Conservation (phyloP, 306 rosid genomes). For the Prunus mume region DNA sequence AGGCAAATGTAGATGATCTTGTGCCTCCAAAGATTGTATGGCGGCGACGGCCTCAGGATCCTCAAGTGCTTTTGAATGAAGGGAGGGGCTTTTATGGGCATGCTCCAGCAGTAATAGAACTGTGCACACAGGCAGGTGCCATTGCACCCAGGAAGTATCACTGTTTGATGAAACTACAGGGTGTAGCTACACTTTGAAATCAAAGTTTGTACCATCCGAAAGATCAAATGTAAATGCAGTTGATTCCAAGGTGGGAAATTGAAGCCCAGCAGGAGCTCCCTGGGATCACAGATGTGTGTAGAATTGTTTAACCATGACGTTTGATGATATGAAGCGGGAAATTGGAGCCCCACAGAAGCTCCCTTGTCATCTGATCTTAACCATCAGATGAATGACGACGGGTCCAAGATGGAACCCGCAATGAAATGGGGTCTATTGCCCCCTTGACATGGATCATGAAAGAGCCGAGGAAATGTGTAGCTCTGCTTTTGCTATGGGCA, state of each 20-base stretch:
- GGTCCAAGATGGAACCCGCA: slow-evolving; percentile 53
- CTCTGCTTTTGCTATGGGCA: neutral
- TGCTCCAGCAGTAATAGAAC: slow-evolving; percentile 72
- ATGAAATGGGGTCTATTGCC: neutral
- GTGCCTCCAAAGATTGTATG: slow-evolving; percentile 79
- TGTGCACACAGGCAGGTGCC: slow-evolving; percentile 68
- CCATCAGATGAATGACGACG: slow-evolving; percentile 23
- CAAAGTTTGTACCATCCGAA: slow-evolving; percentile 8
- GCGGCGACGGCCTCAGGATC: slow-evolving; percentile 74
- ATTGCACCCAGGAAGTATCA: slow-evolving; percentile 59
- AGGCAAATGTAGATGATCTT: slow-evolving; percentile 67
- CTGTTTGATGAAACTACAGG: slow-evolving; percentile 70
- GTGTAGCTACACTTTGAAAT: slow-evolving; percentile 43
- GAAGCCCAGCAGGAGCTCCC: neutral
- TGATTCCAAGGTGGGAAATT: neutral
- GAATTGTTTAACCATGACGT: slow-evolving; percentile 21
- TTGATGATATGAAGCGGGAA: slow-evolving; percentile 43
- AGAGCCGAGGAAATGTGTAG: neutral
- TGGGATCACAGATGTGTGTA: neutral
- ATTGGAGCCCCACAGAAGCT: slow-evolving; percentile 47
- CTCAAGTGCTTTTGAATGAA: slow-evolving; percentile 65
- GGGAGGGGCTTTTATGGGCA: slow-evolving; percentile 70
- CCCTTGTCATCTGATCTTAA: slow-evolving; percentile 46
- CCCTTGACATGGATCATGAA: neutral
- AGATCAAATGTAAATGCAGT: neutral